Evolutionary conservation across 805 yeast genomes (phyloP).

Genomic region (Isabelozyma heimii): DNA sequence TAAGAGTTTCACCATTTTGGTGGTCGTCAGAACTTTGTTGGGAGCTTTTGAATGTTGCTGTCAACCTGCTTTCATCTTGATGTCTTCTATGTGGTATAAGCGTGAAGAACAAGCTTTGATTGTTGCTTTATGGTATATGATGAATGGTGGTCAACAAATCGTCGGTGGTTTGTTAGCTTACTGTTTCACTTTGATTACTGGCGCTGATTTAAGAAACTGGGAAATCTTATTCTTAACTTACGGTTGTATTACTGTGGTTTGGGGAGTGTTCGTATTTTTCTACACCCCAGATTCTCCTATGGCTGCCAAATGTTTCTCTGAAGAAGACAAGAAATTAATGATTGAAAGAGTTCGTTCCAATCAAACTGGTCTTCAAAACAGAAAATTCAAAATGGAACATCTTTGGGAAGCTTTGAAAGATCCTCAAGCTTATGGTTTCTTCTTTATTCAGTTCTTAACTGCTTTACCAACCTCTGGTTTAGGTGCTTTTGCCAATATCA

Average conservation of each 20-base stretch:
- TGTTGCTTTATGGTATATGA: constrained; percentile 24
- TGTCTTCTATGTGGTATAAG: constrained; percentile 31
- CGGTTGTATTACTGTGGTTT: constrained; percentile 17
- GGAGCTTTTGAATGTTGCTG: constrained; percentile 36
- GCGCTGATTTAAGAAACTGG: constrained; percentile 21
- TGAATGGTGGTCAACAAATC: constrained; percentile 25
- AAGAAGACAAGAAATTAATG: constrained; percentile 26
- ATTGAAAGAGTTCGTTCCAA: constrained; percentile 17
- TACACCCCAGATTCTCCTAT: constrained; percentile 23
- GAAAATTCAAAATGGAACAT: constrained; percentile 17
- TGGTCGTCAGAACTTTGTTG: constrained; percentile 31
- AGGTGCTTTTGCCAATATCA: constrained; percentile 21
- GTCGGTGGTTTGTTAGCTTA: constrained; percentile 19
- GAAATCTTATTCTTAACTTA: constrained; percentile 18
- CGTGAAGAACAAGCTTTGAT: constrained; percentile 30
- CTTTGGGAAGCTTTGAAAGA: constrained; percentile 18
- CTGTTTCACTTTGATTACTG: constrained; percentile 31
- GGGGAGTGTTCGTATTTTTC: constrained; percentile 14
- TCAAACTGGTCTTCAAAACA: constrained; percentile 23
- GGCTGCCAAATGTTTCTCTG: constrained; percentile 28
- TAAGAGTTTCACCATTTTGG: constrained; percentile 29
- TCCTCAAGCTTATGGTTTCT: constrained; percentile 15
- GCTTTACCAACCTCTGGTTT: constrained; percentile 31
- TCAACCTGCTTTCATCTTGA: constrained; percentile 31
- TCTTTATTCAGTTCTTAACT: constrained; percentile 19